Evolutionary conservation across 148 eudicot genomes (phyloP).

Genomic region (Fagopyrum esculentum): DNA sequence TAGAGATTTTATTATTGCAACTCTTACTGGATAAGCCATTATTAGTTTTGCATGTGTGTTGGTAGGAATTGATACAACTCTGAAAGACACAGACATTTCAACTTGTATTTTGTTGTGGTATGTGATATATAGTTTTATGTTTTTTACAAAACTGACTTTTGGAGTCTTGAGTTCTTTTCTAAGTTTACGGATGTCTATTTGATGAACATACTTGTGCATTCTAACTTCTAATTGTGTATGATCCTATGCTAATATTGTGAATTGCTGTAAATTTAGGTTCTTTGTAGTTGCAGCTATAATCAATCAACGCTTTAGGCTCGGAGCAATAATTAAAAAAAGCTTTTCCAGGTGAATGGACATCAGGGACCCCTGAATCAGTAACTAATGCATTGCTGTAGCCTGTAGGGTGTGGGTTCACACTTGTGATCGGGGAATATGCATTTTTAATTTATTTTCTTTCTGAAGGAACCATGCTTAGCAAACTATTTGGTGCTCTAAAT

Average conservation of each 20-base stretch:
- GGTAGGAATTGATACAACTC: neutral
- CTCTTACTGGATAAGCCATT: neutral
- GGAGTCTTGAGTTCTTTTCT: neutral
- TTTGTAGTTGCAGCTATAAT: neutral
- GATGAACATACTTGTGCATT: neutral
- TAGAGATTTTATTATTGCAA: neutral
- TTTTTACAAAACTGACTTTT: neutral
- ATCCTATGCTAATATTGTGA: neutral
- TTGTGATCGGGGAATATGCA: neutral
- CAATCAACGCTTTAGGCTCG: neutral
- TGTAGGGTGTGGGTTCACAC: neutral
- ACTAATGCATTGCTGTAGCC: neutral
- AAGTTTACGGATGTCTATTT: neutral
- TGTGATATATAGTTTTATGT: neutral
- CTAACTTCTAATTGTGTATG: neutral
- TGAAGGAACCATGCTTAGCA: neutral
- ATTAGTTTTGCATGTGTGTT: neutral
- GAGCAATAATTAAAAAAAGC: neutral
- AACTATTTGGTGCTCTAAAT: neutral
- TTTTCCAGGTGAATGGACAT: neutral
- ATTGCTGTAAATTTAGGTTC: neutral
- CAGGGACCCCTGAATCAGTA: neutral
- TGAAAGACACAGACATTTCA: neutral
- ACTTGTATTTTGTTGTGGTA: neutral
- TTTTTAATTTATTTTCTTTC: neutral